Percentiles rank a stretch among this genome's conserved stretches.
These are phyloP conservation scores for Aureobasidium namibiae DNA, from an alignment of 2,329 filamentous ascomycete genomes.

Conservation along the genomic window DNA sequence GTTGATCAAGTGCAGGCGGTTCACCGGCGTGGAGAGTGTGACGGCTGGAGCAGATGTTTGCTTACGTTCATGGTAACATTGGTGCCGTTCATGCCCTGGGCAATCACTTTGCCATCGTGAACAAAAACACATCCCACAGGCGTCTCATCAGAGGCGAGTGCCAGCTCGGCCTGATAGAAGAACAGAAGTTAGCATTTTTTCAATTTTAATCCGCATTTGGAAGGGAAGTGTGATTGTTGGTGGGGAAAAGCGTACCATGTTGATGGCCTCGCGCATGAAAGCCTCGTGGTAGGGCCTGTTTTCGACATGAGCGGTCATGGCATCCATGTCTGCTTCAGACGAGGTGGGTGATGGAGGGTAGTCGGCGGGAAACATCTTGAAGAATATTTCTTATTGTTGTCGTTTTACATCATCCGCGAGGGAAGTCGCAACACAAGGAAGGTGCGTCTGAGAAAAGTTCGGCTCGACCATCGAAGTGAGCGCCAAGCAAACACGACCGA, in stretches of 20 bases:
- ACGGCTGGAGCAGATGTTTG: conserved; percentile 5
- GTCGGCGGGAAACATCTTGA: background rate
- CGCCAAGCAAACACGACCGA: background rate
- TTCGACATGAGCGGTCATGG: conserved; percentile 19
- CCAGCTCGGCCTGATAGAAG: conserved; percentile 63
- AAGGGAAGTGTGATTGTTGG: no score
- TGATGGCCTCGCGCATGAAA: conserved; percentile 80
- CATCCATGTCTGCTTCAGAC: conserved; percentile 8
- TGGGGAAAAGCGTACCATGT: conserved; percentile 56
- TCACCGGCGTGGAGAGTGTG: background rate
- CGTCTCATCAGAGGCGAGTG: conserved; percentile 79
- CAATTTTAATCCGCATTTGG: no score
- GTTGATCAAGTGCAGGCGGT: background rate
- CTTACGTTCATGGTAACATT: conserved; percentile 68
- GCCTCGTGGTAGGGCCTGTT: conserved; percentile 43
- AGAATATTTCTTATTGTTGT: background rate
- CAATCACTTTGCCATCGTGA: conserved; percentile 68
- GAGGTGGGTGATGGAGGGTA: background rate
- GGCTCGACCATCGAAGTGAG: background rate
- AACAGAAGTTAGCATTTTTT: conserved; percentile 10
- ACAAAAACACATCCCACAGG: conserved; percentile 95
- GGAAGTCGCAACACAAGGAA: conserved; percentile 1
- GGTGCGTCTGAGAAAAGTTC: background rate
- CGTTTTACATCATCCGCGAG: background rate
- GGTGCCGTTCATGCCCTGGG: conserved; percentile 91